These are phyloP conservation scores for Gracilaria gracilis DNA, from an alignment of 23 red algal species.

Conservation along the genomic window DNA sequence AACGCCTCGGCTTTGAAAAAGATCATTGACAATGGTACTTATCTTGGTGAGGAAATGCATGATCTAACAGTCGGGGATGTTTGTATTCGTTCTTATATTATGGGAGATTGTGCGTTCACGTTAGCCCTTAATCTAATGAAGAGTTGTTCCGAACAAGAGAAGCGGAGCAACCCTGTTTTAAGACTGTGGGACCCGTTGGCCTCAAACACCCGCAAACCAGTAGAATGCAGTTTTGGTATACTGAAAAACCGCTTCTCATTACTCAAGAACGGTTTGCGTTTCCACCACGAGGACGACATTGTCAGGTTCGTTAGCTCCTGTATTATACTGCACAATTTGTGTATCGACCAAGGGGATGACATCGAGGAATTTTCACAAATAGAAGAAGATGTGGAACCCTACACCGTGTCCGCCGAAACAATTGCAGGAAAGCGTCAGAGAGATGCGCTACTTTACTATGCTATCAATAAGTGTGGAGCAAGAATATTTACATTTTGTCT, in stretches of 20 bases:
- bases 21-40: no score
- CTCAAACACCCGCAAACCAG: constrained; percentile 13
- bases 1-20: not conserved
- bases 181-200: constrained; percentile 1
- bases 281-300: constrained; percentile 32
- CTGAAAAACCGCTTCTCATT: constrained; percentile 13
- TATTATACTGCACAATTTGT: constrained; percentile 44
- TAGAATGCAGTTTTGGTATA: constrained; percentile 38
- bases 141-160: not conserved
- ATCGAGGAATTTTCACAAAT: not conserved
- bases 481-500: no score
- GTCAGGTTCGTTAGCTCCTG: not conserved
- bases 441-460: constrained; percentile 40
- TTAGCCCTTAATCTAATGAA: not conserved
- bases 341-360: not conserved
- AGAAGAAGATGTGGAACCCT: not conserved
- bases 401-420: not conserved
- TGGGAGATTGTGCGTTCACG: not conserved
- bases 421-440: not conserved
- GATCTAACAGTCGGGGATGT: not conserved
- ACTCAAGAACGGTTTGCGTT: not conserved
- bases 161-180: not conserved
- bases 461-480: no score
- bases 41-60: not conserved
- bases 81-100: not conserved